phyloP scores from a whole-genome alignment of 495 filamentous ascomycete species.

The Parachaetomium inaequale region DNA sequence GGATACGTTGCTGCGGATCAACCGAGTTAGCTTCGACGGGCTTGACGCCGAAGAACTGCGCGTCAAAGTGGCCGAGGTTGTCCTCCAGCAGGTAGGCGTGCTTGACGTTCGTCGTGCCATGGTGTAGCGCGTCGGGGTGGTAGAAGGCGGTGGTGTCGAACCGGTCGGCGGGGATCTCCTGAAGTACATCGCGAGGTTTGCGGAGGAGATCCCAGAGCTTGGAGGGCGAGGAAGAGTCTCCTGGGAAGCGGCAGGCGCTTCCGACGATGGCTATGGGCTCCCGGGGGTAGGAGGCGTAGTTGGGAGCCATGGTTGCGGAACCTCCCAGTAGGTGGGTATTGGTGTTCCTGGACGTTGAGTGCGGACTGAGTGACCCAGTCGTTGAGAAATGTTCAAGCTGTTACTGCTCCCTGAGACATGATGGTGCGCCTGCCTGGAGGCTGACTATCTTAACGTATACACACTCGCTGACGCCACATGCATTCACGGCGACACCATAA shows the following conservation, averaged over 20 bases:
- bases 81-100: slow-evolving; percentile 64
- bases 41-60: slow-evolving; percentile 47
- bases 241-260: slow-evolving; percentile 26
- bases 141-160: slow-evolving; percentile 22
- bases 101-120: slow-evolving; percentile 28
- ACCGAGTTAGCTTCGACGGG: slow-evolving; percentile 46
- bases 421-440: too few species aligned
- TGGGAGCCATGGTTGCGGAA: neutral
- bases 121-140: slow-evolving; percentile 50
- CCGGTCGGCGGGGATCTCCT: slow-evolving; percentile 11
- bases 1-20: slow-evolving; percentile 52
- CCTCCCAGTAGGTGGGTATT: neutral
- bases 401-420: too few species aligned
- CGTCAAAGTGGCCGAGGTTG: slow-evolving; percentile 43
- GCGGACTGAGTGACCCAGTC: too few species aligned
- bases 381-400: too few species aligned
- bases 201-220: slow-evolving; percentile 23
- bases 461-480: too few species aligned
- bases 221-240: slow-evolving; percentile 13
- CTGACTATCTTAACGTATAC: too few species aligned
- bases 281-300: too few species aligned
- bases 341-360: neutral
- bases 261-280: slow-evolving; percentile 33
- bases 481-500: too few species aligned
- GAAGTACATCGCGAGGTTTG: slow-evolving; percentile 12